A percentile compares a stretch with the other conserved stretches of the same genome.
These are phyloP conservation scores for Pseudozyma sp. DNA, from an alignment of 1,284 basidiomycete genomes.

Conservation along the genomic window DNA sequence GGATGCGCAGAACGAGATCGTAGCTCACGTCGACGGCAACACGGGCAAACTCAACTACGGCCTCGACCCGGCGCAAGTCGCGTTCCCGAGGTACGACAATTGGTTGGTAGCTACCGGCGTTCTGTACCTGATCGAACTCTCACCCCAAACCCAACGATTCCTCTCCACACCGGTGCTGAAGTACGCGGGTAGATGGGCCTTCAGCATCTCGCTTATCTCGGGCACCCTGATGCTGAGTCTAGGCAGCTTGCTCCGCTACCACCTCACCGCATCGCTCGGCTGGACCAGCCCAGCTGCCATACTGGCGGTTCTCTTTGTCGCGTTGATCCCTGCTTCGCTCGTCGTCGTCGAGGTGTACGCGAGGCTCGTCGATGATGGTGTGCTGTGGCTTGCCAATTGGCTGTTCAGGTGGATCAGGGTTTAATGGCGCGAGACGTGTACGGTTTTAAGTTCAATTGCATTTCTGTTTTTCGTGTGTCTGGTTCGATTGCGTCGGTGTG, in stretches of 20 bases:
- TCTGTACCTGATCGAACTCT: slow-evolving; percentile 50
- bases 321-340: slow-evolving; percentile 30
- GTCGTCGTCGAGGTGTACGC: slow-evolving; percentile 31
- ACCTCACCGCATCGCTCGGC: slow-evolving; percentile 12
- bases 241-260: slow-evolving; percentile 37
- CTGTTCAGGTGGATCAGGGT: slow-evolving; percentile 48
- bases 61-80: slow-evolving; percentile 17
- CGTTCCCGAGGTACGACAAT: slow-evolving; percentile 58
- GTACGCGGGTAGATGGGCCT: slow-evolving; percentile 46
- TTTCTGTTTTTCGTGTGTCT: background rate
- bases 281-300: slow-evolving; percentile 27
- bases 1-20: slow-evolving; percentile 30
- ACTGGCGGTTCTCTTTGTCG: slow-evolving; percentile 30
- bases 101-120: slow-evolving; percentile 50
- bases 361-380: slow-evolving; percentile 39
- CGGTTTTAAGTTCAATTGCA: background rate
- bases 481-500: too few species aligned
- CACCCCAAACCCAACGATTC: slow-evolving; percentile 6
- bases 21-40: slow-evolving; percentile 45
- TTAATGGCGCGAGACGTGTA: slow-evolving; percentile 2
- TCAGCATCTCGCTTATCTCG: slow-evolving; percentile 48
- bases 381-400: slow-evolving; percentile 28
- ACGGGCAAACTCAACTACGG: slow-evolving; percentile 47
- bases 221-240: slow-evolving; percentile 54
- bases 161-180: slow-evolving; percentile 22